These are phyloP conservation scores for Candida tallmaniae DNA, from an alignment of 805 yeast genomes.

Conservation along the genomic window DNA sequence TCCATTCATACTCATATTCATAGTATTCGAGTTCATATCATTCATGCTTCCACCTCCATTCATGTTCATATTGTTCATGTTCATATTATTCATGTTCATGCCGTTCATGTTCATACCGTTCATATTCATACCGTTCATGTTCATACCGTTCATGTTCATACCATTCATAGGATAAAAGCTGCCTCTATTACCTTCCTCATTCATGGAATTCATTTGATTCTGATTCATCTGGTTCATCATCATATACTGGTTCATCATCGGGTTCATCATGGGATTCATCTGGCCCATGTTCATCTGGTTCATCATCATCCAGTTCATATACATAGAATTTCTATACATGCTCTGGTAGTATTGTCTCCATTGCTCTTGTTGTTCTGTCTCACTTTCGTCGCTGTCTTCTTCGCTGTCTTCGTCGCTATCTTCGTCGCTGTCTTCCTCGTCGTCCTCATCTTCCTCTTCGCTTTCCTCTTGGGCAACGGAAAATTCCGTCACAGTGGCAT, in stretches of 20 bases:
- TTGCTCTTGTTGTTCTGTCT: conserved; percentile 17
- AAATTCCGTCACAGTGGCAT: too few species aligned
- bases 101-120: not conserved
- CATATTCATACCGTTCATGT: conserved; percentile 3
- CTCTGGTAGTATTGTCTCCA: conserved; percentile 33
- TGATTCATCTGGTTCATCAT: conserved; percentile 3
- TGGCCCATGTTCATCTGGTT: conserved; percentile 5
- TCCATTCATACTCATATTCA: not conserved
- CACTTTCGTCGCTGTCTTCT: conserved; percentile 8
- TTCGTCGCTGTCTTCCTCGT: conserved; percentile 8
- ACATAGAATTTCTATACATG: conserved; percentile 14
- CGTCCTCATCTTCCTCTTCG: conserved; percentile 9
- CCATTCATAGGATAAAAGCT: conserved; percentile 1
- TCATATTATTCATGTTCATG: not conserved
- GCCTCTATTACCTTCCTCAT: not conserved
- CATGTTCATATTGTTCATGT: conserved; percentile 3
- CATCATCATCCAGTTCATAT: conserved; percentile 10
- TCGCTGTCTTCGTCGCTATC: conserved; percentile 11
- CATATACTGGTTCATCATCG: conserved; percentile 1
- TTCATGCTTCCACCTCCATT: conserved; percentile 1
- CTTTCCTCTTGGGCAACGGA: conserved; percentile 1
- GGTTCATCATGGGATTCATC: conserved; percentile 6
- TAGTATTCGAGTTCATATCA: not conserved
- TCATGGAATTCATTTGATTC: not conserved
- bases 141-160: conserved; percentile 3